phyloP scores from a whole-genome alignment of 495 filamentous ascomycete genomes.

The Aspergillus kassunensis region DNA sequence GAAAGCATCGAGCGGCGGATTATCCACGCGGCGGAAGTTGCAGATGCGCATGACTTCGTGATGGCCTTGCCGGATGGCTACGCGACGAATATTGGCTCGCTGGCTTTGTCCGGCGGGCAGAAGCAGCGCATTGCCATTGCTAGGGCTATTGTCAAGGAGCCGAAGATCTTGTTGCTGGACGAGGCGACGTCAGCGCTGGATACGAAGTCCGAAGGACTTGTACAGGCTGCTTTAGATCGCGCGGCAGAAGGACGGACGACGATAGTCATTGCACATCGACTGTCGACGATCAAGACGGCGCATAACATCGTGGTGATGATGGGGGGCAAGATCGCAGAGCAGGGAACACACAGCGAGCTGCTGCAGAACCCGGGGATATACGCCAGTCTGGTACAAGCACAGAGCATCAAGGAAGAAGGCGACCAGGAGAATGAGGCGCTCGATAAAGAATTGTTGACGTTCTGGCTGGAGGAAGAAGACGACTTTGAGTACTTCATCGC shows the following conservation, averaged over 20 bases:
- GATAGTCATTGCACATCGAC: slow-evolving; percentile 71
- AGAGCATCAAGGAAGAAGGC: slow-evolving; percentile 50
- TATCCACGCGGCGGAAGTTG: slow-evolving; percentile 75
- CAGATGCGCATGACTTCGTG: slow-evolving; percentile 93
- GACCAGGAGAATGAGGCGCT: neutral
- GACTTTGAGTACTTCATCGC: slow-evolving; percentile 5
- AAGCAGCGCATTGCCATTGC: slow-evolving; percentile 79
- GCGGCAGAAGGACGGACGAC: slow-evolving; percentile 62
- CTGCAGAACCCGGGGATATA: slow-evolving; percentile 60
- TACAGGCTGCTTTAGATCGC: slow-evolving; percentile 75
- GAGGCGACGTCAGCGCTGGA: slow-evolving; percentile 81
- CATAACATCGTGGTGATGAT: slow-evolving; percentile 95
- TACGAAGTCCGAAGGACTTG: slow-evolving; percentile 74
- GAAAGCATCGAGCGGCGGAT: slow-evolving; percentile 65
- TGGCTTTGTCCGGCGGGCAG: slow-evolving; percentile 79
- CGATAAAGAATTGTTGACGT: slow-evolving; percentile 3
- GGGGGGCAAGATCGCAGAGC: slow-evolving; percentile 80
- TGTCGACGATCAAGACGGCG: slow-evolving; percentile 78
- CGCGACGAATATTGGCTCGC: slow-evolving; percentile 88
- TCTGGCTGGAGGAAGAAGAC: slow-evolving; percentile 16
- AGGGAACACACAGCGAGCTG: slow-evolving; percentile 74
- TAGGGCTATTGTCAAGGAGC: slow-evolving; percentile 65
- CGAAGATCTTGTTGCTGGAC: slow-evolving; percentile 70
- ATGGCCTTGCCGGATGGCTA: slow-evolving; percentile 75
- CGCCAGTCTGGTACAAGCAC: slow-evolving; percentile 72